Percentiles rank a stretch among this genome's conserved stretches.
Conservation (phyloP, 176 grass and related monocot species). For the Triticum turgidum region DNA sequence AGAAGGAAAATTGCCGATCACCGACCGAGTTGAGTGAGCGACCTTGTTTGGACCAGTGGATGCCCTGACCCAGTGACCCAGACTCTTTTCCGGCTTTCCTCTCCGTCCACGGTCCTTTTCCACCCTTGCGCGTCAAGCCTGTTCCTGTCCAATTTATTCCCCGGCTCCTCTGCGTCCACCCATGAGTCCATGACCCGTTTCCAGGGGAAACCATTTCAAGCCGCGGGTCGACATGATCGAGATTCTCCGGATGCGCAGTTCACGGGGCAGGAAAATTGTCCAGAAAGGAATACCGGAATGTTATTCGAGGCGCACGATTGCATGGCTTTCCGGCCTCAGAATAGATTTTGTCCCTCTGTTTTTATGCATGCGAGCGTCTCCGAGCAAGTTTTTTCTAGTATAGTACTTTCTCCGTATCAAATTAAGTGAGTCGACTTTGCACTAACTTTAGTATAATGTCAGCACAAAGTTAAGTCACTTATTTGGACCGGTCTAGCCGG, state of each 20-base stretch:
- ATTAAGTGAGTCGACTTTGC: too few relatives aligned
- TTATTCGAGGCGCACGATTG: not conserved
- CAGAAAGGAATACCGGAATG: not conserved
- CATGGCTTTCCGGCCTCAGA: not conserved
- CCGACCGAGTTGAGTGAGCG: not conserved
- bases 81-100: not conserved
- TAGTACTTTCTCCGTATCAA: too few relatives aligned
- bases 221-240: not conserved
- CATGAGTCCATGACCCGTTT: not conserved
- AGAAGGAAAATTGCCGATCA: not conserved
- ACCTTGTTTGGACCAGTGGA: conserved; percentile 30
- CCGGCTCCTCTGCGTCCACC: not conserved
- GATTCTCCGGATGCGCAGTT: not conserved
- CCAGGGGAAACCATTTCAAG: not conserved
- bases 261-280: not conserved
- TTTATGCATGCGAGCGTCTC: not conserved
- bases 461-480: too few relatives aligned
- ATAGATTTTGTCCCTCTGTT: not conserved
- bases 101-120: not conserved
- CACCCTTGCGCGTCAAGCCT: conserved; percentile 11
- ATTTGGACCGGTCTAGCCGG: too few relatives aligned
- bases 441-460: too few relatives aligned
- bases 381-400: too few relatives aligned
- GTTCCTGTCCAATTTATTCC: conserved; percentile 25
- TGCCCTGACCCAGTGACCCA: not conserved